A percentile compares a stretch with the other conserved stretches of the same genome.
These are phyloP conservation scores for Agroathelia rolfsii DNA, from an alignment of 1,284 basidiomycete species.

Conservation along the genomic window DNA sequence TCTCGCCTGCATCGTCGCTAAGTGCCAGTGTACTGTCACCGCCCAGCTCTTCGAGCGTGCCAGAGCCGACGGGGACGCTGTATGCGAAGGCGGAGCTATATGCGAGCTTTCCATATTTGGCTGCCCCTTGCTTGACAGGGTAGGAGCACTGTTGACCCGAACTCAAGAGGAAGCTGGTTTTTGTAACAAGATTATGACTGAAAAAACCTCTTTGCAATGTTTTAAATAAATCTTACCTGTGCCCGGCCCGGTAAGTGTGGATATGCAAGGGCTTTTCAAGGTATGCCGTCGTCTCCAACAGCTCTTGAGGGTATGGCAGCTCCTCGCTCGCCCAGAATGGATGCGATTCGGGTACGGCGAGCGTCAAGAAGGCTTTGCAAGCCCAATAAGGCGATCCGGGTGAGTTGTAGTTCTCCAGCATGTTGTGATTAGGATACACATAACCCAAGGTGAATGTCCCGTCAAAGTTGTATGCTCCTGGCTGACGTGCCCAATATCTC, in stretches of 20 bases:
- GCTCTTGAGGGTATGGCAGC: constrained; percentile 44
- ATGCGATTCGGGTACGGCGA: constrained; percentile 54
- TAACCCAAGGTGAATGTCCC: constrained; percentile 71
- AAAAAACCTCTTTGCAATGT: too few species aligned
- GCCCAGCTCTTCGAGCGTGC: constrained; percentile 62
- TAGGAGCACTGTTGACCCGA: constrained; percentile 75
- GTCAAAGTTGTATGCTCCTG: constrained; percentile 49
- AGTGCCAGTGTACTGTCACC: constrained; percentile 63
- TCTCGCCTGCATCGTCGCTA: constrained; percentile 57
- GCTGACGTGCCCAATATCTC: constrained; percentile 58
- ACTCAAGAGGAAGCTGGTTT: constrained; percentile 62
- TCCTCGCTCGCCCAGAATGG: constrained; percentile 65
- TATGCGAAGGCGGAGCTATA: constrained; percentile 72
- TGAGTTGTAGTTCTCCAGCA: constrained; percentile 75
- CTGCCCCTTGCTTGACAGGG: constrained; percentile 65
- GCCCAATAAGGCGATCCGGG: constrained; percentile 79
- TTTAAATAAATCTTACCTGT: too few species aligned
- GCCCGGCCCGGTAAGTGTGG: constrained; percentile 48
- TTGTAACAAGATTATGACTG: too few species aligned
- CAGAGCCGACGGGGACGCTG: constrained; percentile 58
- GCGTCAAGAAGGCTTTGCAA: constrained; percentile 66
- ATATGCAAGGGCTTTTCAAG: constrained; percentile 63
- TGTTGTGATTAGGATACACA: constrained; percentile 63
- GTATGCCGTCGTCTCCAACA: constrained; percentile 35
- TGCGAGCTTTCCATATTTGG: constrained; percentile 71